These are phyloP conservation scores for Cryptomeria japonica DNA, from an alignment of 75 land plant genomes.

Conservation along the genomic window DNA sequence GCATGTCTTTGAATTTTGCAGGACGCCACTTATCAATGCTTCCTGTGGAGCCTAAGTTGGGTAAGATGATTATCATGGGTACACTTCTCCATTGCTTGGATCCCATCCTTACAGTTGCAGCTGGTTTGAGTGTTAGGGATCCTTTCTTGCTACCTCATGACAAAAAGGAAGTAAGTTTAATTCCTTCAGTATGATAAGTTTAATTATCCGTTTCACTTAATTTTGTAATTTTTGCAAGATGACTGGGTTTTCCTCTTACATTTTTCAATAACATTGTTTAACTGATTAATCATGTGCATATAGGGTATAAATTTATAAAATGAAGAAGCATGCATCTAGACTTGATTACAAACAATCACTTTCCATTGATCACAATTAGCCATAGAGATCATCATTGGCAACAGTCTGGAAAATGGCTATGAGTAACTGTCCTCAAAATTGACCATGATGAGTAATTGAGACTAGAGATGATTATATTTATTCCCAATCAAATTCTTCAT, in stretches of 20 bases:
- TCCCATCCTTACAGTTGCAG: conserved; percentile 85
- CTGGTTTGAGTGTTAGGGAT: conserved; percentile 79
- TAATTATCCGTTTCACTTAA: not conserved
- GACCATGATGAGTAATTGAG: not conserved
- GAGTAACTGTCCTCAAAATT: not conserved
- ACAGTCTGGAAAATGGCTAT: not conserved
- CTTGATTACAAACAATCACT: not conserved
- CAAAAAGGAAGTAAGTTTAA: conserved; percentile 64
- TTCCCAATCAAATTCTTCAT: not conserved
- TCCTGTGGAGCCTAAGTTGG: conserved; percentile 93
- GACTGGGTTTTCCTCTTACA: not conserved
- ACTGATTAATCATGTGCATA: not conserved
- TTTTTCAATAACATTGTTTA: too few relatives aligned
- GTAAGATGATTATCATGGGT: conserved; percentile 93
- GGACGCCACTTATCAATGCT: conserved; percentile 75
- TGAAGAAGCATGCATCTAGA: not conserved
- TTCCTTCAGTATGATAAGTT: not conserved
- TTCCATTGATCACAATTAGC: not conserved
- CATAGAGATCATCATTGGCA: not conserved
- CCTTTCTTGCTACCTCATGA: conserved; percentile 81
- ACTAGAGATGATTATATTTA: not conserved
- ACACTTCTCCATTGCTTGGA: conserved; percentile 82
- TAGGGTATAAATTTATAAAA: too few relatives aligned
- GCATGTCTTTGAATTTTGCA: conserved; percentile 24
- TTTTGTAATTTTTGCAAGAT: not conserved